Conservation (phyloP, 805 yeast species). For the Dipodascopsis uninucleata region DNA sequence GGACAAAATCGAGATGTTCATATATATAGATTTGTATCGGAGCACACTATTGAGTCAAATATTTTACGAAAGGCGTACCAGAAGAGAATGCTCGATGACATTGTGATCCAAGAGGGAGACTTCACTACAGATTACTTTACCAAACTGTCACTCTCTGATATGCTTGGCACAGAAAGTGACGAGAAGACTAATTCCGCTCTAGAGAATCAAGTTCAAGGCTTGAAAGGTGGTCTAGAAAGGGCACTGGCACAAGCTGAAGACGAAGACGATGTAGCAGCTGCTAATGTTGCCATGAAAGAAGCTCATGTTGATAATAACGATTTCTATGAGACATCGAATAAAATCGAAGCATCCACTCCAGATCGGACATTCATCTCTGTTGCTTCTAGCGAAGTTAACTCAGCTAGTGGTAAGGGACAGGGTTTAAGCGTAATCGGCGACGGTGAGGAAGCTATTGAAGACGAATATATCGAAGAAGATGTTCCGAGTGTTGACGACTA, state of each 20-base stretch:
- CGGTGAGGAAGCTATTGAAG: slow-evolving; percentile 37
- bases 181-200: slow-evolving; percentile 25
- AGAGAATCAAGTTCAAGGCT: slow-evolving; percentile 30
- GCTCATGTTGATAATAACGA: slow-evolving; percentile 81
- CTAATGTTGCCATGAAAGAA: slow-evolving; percentile 82
- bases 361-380: too few relatives aligned
- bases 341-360: slow-evolving; percentile 21
- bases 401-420: too few relatives aligned
- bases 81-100: slow-evolving; percentile 87
- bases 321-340: slow-evolving; percentile 40
- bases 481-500: slow-evolving; percentile 86
- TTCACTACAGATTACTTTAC: slow-evolving; percentile 96
- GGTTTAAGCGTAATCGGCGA: too few relatives aligned
- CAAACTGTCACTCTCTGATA: slow-evolving; percentile 77
- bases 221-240: slow-evolving; percentile 43
- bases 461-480: slow-evolving; percentile 55
- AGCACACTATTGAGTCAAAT: slow-evolving; percentile 92
- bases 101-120: slow-evolving; percentile 95
- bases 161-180: slow-evolving; percentile 51
- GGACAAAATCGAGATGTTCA: slow-evolving; percentile 98
- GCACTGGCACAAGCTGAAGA: slow-evolving; percentile 92
- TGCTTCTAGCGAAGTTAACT: slow-evolving; percentile 3
- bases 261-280: slow-evolving; percentile 72
- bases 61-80: slow-evolving; percentile 92
- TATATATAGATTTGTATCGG: slow-evolving; percentile 92